phyloP scores from a whole-genome alignment of 1,139 yeast species.

The Scheffersomyces insectosa region DNA sequence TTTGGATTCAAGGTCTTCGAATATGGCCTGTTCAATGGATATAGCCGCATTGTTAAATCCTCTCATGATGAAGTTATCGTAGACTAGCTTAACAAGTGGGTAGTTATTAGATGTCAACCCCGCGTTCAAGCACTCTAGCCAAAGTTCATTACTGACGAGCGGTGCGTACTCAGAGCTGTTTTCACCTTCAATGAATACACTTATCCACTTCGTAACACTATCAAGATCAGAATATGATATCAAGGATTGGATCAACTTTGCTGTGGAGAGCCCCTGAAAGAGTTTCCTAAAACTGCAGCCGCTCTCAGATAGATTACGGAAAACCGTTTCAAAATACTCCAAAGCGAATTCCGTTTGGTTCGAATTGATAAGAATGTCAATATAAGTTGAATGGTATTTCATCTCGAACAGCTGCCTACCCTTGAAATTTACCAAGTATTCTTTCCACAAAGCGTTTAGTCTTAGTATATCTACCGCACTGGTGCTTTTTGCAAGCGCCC shows the following conservation, averaged over 20 bases:
- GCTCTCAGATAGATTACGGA: neutral
- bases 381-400: conserved; percentile 24
- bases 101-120: conserved; percentile 29
- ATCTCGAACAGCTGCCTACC: conserved; percentile 6
- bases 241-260: conserved; percentile 7
- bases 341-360: conserved; percentile 26
- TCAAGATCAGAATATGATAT: conserved; percentile 19
- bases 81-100: conserved; percentile 27
- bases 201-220: conserved; percentile 15
- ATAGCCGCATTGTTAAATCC: conserved; percentile 23
- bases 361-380: conserved; percentile 25
- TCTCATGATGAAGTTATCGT: conserved; percentile 31
- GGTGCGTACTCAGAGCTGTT: neutral
- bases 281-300: neutral
- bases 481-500: neutral
- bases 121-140: conserved; percentile 24
- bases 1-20: conserved; percentile 10
- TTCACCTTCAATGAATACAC: conserved; percentile 6
- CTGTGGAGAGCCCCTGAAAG: conserved; percentile 4
- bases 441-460: conserved; percentile 22
- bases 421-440: conserved; percentile 10
- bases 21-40: conserved; percentile 25
- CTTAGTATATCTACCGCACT: conserved; percentile 16
- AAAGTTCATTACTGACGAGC: conserved; percentile 12
- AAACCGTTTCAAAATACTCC: conserved; percentile 16